phyloP scores from a whole-genome alignment of 2,329 filamentous ascomycete species.

The Arthroderma sp. region DNA sequence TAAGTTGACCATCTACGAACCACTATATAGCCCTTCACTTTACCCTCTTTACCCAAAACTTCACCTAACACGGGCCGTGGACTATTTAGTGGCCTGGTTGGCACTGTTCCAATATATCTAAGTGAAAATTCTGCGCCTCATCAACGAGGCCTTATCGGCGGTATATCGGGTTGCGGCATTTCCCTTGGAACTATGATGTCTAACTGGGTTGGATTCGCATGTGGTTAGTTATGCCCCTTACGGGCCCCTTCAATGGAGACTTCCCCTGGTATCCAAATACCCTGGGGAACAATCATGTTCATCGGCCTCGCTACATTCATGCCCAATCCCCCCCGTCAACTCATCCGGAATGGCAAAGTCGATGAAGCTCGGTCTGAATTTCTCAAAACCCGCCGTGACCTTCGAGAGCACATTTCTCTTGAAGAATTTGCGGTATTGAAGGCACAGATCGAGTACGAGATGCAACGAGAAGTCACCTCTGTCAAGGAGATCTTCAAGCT shows the following conservation, averaged over 20 bases:
- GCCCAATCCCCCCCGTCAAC: constrained; percentile 44
- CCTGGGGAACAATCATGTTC: constrained; percentile 46
- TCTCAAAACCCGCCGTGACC: constrained; percentile 37
- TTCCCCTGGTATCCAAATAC: constrained; percentile 46
- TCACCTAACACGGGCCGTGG: too few relatives aligned
- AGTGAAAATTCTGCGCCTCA: constrained; percentile 42
- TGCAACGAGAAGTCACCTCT: constrained; percentile 43
- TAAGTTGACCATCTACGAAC: constrained; percentile 20
- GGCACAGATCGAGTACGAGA: constrained; percentile 46
- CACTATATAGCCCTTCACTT: too few relatives aligned
- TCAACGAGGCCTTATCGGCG: constrained; percentile 42
- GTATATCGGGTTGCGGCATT: constrained; percentile 44
- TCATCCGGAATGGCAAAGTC: constrained; percentile 40
- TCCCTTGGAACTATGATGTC: constrained; percentile 45
- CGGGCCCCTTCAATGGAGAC: constrained; percentile 43
- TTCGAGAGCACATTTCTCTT: constrained; percentile 34
- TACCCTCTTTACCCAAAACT: too few relatives aligned
- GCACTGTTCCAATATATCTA: constrained; percentile 45
- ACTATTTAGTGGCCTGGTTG: constrained; percentile 36
- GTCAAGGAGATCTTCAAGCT: constrained; percentile 42
- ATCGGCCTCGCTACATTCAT: constrained; percentile 44
- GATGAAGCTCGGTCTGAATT: constrained; percentile 41
- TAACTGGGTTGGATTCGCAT: constrained; percentile 48
- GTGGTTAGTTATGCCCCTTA: constrained; percentile 43
- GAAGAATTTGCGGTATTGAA: constrained; percentile 46